Percentiles rank a stretch among this genome's conserved stretches.
These are phyloP conservation scores for Aspergillus luchuensis DNA, from an alignment of 2,329 filamentous ascomycete genomes.

Conservation along the genomic window DNA sequence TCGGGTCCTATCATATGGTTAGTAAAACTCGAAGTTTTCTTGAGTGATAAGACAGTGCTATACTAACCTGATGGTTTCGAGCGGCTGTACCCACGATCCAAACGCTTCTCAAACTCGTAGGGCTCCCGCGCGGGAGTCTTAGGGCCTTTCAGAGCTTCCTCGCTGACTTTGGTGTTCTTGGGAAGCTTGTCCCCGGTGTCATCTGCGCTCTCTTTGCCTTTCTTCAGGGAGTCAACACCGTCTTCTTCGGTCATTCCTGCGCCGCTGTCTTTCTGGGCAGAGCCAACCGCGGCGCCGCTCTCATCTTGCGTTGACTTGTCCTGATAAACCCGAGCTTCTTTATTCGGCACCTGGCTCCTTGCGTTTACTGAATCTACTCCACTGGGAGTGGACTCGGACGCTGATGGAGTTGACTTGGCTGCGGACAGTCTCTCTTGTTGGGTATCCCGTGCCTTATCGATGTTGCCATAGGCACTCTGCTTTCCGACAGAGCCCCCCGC, in stretches of 20 bases:
- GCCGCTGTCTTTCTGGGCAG: background rate
- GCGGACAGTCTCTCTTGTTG: background rate
- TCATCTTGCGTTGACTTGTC: background rate
- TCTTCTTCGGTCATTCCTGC: background rate
- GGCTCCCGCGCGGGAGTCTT: constrained; percentile 26
- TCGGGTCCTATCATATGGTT: background rate
- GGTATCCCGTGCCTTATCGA: background rate
- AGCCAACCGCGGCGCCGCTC: background rate
- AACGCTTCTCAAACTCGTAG: constrained; percentile 34
- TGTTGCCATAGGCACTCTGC: background rate
- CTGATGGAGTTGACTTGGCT: background rate
- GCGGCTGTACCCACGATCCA: constrained; percentile 13
- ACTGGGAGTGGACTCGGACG: background rate
- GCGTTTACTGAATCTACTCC: background rate
- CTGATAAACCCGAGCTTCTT: background rate
- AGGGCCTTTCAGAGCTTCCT: constrained; percentile 35
- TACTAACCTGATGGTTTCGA: constrained; percentile 1
- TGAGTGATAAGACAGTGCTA: no score
- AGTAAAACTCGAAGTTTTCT: background rate
- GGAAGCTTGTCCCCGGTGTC: background rate
- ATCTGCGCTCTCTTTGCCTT: background rate
- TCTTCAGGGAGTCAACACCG: background rate
- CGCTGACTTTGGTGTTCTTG: constrained; percentile 24
- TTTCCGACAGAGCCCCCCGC: background rate
- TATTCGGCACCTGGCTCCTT: background rate